A percentile compares a stretch with the other conserved stretches of the same genome.
These are phyloP conservation scores for Acanthamoeba culbertsoni DNA, from an alignment of 208 protist genomes.

Conservation along the genomic window DNA sequence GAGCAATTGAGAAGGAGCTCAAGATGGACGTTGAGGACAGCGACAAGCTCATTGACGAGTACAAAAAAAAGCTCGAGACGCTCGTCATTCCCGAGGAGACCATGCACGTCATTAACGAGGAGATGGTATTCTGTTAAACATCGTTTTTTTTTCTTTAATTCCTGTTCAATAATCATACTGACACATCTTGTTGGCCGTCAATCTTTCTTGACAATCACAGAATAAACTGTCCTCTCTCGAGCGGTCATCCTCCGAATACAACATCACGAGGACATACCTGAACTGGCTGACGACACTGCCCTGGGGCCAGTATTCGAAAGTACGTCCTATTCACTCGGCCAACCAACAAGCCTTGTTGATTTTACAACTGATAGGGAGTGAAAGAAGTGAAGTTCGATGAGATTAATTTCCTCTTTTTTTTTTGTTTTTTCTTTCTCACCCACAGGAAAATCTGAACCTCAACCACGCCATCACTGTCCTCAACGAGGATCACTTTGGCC, in stretches of 20 bases:
- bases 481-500: slow-evolving; percentile 83
- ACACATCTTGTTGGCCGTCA: background rate
- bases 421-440: too few species aligned
- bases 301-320: background rate
- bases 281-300: slow-evolving; percentile 80
- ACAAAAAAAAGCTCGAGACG: slow-evolving; percentile 63
- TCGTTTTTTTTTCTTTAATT: too few species aligned
- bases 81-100: slow-evolving; percentile 55
- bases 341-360: too few species aligned
- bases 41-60: slow-evolving; percentile 81
- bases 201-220: slow-evolving; percentile 71
- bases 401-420: background rate
- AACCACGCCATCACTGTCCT: background rate
- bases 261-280: slow-evolving; percentile 86
- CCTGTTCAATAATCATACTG: background rate
- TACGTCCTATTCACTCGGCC: background rate
- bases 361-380: too few species aligned
- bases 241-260: slow-evolving; percentile 81
- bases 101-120: slow-evolving; percentile 63
- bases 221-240: slow-evolving; percentile 81
- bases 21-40: slow-evolving; percentile 85
- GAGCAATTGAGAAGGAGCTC: slow-evolving; percentile 74
- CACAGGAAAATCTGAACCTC: background rate
- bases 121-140: slow-evolving; percentile 31
- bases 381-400: too few species aligned